Base-by-base conservation (phyloP, 2,329 filamentous ascomycete species). In the Sclerotiophoma versabilis region DNA sequence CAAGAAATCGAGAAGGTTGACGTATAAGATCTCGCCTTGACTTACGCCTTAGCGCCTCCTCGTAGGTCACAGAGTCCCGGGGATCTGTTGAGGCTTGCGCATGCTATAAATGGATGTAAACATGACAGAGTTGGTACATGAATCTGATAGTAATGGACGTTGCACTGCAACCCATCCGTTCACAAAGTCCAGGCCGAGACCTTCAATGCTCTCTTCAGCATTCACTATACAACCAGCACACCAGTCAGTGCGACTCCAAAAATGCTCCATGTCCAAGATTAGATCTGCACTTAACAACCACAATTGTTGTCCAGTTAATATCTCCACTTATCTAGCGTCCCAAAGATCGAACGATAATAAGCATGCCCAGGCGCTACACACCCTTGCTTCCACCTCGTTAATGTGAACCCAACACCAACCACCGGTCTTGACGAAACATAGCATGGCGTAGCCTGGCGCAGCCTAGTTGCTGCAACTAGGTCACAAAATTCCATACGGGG, bases 21-120 rank as follows among this genome's bases (percentile, higher is more conserved):
- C 54, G 17, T 57, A 57, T 9, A 57, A 57, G 23, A 53, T 57
- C n/a, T 57, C 54, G n/a, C 54, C 54, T 4, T 52, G 43, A 57
- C 19, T 11, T 23, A 27, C 20, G 23, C 33, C 26, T 19, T 14
- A 12, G 41, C 15, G 27, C 14, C 2, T 5, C 38, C 14, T 14
- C 5, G 17, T 17, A 29, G 25, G 23, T 43, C 23, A 9, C 3
- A 32, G 1, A 8, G 6, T 26, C 8, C n/a, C 1, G 20, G 8
- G n/a, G n/a, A n/a, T n/a, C n/a, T n/a, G n/a, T n/a, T n/a, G n/a
- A n/a, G n/a, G n/a, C n/a, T n/a, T n/a, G n/a, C n/a, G n/a, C n/a
- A n/a, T n/a, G n/a, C n/a, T n/a, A n/a, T n/a, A n/a, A n/a, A n/a
- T n/a, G n/a, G n/a, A n/a, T n/a, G n/a, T n/a, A n/a, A n/a, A n/a